Conservation (phyloP, 2,329 filamentous ascomycete genomes). For the Calonectria fujianensis region DNA sequence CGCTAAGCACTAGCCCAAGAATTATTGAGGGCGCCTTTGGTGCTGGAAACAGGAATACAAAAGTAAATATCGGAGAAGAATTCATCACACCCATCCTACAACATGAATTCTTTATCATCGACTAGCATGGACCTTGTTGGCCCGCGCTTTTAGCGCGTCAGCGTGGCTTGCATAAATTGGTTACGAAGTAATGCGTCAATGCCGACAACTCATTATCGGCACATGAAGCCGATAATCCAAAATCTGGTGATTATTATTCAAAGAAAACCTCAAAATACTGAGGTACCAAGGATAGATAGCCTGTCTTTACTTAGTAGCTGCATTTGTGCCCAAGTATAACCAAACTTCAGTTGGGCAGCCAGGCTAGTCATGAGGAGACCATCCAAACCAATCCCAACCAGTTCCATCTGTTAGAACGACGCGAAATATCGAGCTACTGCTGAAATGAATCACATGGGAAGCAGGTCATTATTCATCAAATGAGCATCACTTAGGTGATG, state of each 20-base stretch:
- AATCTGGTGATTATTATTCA: no score
- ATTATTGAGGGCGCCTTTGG: no score
- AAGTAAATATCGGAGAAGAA: no score
- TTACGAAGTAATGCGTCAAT: not conserved
- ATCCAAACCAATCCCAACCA: not conserved
- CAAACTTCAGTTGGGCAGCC: not conserved
- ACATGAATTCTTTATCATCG: not conserved
- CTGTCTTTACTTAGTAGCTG: not conserved
- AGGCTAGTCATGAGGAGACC: not conserved
- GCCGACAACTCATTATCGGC: not conserved
- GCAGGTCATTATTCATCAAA: not conserved
- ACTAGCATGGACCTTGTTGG: not conserved
- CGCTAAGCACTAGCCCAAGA: no score
- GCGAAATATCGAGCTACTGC: not conserved
- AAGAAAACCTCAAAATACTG: no score
- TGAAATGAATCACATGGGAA: not conserved
- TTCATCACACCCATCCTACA: not conserved
- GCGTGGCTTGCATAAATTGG: not conserved
- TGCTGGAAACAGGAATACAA: no score
- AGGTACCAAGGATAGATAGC: not conserved
- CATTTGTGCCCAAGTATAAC: not conserved
- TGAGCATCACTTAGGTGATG: not conserved
- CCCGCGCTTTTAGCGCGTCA: not conserved
- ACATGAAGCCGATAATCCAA: not conserved
- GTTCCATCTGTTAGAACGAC: not conserved